phyloP scores from a whole-genome alignment of 2,329 filamentous ascomycete species.

The Delphinella strobiligena region DNA sequence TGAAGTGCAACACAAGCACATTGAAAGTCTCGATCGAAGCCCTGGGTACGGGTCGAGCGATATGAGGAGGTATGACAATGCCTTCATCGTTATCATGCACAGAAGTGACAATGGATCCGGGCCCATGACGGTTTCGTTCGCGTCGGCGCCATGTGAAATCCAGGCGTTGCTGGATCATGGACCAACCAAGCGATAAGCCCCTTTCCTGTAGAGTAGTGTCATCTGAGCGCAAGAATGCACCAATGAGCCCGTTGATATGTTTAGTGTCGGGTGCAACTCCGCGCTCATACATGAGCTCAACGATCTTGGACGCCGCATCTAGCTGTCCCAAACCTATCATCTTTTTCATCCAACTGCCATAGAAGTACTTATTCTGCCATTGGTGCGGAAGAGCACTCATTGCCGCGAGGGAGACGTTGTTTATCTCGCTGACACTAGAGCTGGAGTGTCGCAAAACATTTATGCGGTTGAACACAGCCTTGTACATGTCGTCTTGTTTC shows the following conservation, averaged over 20 bases:
- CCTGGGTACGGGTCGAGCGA: slow-evolving; percentile 31
- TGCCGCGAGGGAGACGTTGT: slow-evolving; percentile 35
- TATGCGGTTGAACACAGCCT: slow-evolving; percentile 9
- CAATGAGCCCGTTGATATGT: slow-evolving; percentile 72
- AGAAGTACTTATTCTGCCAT: slow-evolving; percentile 65
- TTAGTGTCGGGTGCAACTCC: slow-evolving; percentile 57
- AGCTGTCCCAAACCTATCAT: slow-evolving; percentile 52
- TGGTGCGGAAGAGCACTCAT: slow-evolving; percentile 40
- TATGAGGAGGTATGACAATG: slow-evolving; percentile 18
- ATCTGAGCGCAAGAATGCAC: slow-evolving; percentile 53
- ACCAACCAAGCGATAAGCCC: slow-evolving; percentile 60
- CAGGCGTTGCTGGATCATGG: slow-evolving; percentile 61
- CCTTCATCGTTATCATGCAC: slow-evolving; percentile 1
- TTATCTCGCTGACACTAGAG: slow-evolving; percentile 26
- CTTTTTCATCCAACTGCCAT: slow-evolving; percentile 79
- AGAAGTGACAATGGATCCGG: neutral
- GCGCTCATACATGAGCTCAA: slow-evolving; percentile 62
- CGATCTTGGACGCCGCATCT: slow-evolving; percentile 58
- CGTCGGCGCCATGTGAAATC: slow-evolving; percentile 43
- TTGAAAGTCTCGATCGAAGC: slow-evolving; percentile 71
- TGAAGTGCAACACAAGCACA: slow-evolving; percentile 61
- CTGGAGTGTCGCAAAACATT: slow-evolving; percentile 9
- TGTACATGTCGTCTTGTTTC: slow-evolving; percentile 34
- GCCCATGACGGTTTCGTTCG: neutral
- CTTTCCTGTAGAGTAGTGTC: slow-evolving; percentile 41